A percentile compares a stretch with the other conserved stretches of the same genome.
Conservation (phyloP, 257 asterid genomes). For the Capsicum pubescens region DNA sequence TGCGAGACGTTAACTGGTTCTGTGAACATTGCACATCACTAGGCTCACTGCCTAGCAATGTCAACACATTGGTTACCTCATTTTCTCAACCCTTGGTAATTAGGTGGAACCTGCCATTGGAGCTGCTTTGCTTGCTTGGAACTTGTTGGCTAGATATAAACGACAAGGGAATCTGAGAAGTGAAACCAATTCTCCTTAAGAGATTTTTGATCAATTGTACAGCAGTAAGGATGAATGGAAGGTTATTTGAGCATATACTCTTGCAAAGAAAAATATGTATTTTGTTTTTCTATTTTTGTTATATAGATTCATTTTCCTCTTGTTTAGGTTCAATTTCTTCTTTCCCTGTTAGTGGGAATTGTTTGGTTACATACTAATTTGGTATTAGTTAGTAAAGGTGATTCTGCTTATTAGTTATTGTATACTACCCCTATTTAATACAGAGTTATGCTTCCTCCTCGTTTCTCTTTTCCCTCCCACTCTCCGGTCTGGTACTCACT, state of each 20-base stretch:
- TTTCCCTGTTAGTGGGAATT: neutral
- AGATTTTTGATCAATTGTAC: conserved; percentile 31
- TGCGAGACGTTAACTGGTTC: neutral
- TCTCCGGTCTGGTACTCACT: neutral
- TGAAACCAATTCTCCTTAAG: conserved; percentile 23
- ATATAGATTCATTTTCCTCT: neutral
- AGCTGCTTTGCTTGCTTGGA: conserved; percentile 88
- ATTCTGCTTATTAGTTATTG: neutral
- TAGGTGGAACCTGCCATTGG: conserved; percentile 89
- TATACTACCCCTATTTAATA: neutral
- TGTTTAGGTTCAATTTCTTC: neutral
- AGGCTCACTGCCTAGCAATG: neutral
- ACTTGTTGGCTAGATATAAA: conserved; percentile 56
- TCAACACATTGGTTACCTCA: neutral
- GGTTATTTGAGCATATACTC: conserved; percentile 8
- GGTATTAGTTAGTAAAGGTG: neutral
- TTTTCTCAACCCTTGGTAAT: conserved; percentile 15
- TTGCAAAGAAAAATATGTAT: neutral
- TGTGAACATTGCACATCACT: neutral
- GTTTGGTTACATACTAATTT: neutral
- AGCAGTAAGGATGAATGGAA: conserved; percentile 28
- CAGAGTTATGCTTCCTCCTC: neutral
- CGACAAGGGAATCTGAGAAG: conserved; percentile 34
- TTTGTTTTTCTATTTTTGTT: neutral
- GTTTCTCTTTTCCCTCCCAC: neutral